phyloP scores from a whole-genome alignment of 1,284 basidiomycete species.

The Agroathelia rolfsii region DNA sequence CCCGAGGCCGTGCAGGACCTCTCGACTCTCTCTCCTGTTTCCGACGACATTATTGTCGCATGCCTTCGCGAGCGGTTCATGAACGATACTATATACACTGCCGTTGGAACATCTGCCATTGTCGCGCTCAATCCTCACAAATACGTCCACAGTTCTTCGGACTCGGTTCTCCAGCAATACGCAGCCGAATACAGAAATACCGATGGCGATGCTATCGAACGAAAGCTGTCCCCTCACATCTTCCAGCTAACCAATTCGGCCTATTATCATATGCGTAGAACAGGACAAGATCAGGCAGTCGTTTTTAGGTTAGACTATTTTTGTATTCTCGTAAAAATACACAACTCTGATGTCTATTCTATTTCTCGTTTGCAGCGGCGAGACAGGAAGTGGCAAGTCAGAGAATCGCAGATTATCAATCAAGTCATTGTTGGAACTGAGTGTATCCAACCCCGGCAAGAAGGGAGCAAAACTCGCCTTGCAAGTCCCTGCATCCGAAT shows the following conservation, averaged over 20 bases:
- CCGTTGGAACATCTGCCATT: constrained; percentile 58
- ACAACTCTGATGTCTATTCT: constrained; percentile 3
- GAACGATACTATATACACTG: constrained; percentile 75
- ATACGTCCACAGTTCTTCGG: constrained; percentile 71
- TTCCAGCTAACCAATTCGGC: constrained; percentile 86
- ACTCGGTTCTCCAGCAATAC: constrained; percentile 77
- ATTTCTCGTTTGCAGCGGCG: constrained; percentile 49
- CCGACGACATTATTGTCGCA: constrained; percentile 73
- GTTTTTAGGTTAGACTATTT: constrained; percentile 58
- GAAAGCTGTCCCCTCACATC: constrained; percentile 71
- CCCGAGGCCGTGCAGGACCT: constrained; percentile 64
- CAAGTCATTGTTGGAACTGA: constrained; percentile 83
- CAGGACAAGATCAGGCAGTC: constrained; percentile 87
- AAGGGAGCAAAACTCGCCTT: constrained; percentile 81
- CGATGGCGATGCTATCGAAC: constrained; percentile 50
- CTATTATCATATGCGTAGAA: constrained; percentile 95
- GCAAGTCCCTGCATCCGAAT: constrained; percentile 89
- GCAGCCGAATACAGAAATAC: constrained; percentile 70
- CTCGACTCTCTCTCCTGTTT: constrained; percentile 44
- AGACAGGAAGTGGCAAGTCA: constrained; percentile 89
- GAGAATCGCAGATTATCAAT: constrained; percentile 86
- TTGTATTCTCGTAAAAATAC: not conserved
- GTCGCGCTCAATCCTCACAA: constrained; percentile 88
- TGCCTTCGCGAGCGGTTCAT: constrained; percentile 83
- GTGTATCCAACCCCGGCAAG: constrained; percentile 84